phyloP scores from a whole-genome alignment of 495 filamentous ascomycete genomes.

The Penicillium chermesinum region DNA sequence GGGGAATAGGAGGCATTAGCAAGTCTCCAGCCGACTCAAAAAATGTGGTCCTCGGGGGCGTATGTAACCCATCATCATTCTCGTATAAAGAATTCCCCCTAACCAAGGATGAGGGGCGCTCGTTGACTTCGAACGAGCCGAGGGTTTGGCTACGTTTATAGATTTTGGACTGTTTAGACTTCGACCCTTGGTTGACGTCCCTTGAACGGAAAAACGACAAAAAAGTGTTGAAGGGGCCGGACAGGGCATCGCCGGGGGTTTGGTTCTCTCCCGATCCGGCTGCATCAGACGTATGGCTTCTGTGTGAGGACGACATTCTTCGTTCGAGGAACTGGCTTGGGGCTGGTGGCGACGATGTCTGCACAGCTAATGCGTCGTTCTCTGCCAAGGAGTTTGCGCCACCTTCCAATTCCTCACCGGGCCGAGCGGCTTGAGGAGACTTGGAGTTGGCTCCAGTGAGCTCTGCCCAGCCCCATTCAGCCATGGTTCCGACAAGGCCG shows the following conservation, averaged over 20 bases:
- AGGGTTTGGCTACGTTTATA: slow-evolving; percentile 74
- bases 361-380: not conserved
- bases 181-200: slow-evolving; percentile 23
- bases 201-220: slow-evolving; percentile 59
- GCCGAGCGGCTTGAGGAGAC: slow-evolving; percentile 36
- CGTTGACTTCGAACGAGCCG: slow-evolving; percentile 35
- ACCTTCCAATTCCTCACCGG: slow-evolving; percentile 22
- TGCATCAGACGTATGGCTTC: slow-evolving; percentile 5
- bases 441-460: slow-evolving; percentile 75
- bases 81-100: slow-evolving; percentile 38
- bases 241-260: slow-evolving; percentile 15
- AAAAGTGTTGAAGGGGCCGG: slow-evolving; percentile 52
- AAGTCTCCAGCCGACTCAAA: slow-evolving; percentile 93
- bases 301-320: slow-evolving; percentile 3
- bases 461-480: slow-evolving; percentile 92
- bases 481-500: slow-evolving; percentile 83
- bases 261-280: slow-evolving; percentile 8
- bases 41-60: slow-evolving; percentile 87
- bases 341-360: slow-evolving; percentile 13
- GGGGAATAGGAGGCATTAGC: slow-evolving; percentile 82
- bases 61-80: slow-evolving; percentile 45
- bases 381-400: slow-evolving; percentile 7
- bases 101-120: slow-evolving; percentile 26
- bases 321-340: slow-evolving; percentile 16
- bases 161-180: slow-evolving; percentile 59